Percentiles rank a stretch among this genome's conserved stretches.
Conservation (phyloP, 805 yeast species). For the Teunomyces pallodes region DNA sequence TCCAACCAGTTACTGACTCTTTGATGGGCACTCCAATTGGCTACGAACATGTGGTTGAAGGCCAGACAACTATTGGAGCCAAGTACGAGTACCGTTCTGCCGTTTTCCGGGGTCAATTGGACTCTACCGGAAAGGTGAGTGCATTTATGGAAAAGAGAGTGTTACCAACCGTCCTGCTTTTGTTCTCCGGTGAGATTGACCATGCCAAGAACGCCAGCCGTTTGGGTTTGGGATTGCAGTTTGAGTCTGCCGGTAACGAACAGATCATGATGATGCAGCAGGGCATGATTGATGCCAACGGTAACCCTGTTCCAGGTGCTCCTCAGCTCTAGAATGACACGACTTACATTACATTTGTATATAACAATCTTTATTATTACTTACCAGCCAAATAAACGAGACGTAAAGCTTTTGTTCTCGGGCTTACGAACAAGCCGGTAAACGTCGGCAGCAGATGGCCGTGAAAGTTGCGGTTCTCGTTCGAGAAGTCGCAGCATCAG, state of each 20-base stretch:
- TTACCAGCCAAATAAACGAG: constrained; percentile 41
- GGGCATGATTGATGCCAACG: constrained; percentile 77
- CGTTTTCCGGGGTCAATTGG: constrained; percentile 91
- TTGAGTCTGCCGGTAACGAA: constrained; percentile 93
- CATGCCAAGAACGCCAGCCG: constrained; percentile 69
- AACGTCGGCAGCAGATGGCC: constrained; percentile 12
- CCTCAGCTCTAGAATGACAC: constrained; percentile 44
- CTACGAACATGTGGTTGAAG: constrained; percentile 82
- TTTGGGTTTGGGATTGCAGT: constrained; percentile 91
- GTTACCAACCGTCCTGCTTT: constrained; percentile 82
- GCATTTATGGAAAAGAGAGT: constrained; percentile 91
- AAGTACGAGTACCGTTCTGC: constrained; percentile 97
- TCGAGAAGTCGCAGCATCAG: too few species aligned
- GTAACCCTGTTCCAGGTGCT: constrained; percentile 82
- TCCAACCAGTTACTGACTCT: constrained; percentile 71
- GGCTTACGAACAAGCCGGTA: constrained; percentile 11
- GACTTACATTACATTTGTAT: neutral
- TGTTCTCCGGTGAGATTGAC: constrained; percentile 91
- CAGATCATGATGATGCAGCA: constrained; percentile 89
- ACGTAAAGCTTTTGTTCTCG: constrained; percentile 17
- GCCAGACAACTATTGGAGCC: constrained; percentile 91
- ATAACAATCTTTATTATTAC: neutral
- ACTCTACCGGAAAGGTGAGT: constrained; percentile 85
- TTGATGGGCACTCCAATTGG: constrained; percentile 79
- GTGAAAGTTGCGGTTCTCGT: neutral